Evolutionary conservation across 208 protist genomes (phyloP).

Genomic region (Wallacemonas rigidus): DNA sequence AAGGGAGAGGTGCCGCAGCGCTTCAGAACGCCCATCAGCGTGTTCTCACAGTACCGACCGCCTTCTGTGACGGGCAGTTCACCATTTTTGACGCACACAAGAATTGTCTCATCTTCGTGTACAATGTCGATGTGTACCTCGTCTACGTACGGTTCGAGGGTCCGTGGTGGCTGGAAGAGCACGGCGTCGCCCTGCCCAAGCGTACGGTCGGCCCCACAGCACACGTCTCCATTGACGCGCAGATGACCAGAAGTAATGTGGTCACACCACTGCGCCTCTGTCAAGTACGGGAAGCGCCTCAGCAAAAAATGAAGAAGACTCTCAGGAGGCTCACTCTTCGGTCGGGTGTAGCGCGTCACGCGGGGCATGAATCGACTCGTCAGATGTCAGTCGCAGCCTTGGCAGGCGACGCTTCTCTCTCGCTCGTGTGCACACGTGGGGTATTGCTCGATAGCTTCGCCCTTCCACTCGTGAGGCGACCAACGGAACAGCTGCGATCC

Average conservation of each 20-base stretch:
- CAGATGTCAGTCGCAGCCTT: not conserved
- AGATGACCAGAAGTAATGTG: slow-evolving; percentile 61
- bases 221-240: slow-evolving; percentile 28
- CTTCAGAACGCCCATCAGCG: slow-evolving; percentile 55
- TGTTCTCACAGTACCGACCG: slow-evolving; percentile 84
- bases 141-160: slow-evolving; percentile 73
- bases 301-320: slow-evolving; percentile 51
- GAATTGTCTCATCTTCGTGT: slow-evolving; percentile 49
- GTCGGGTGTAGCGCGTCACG: slow-evolving; percentile 60
- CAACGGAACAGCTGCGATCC: too few relatives aligned
- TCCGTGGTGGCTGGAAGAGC: slow-evolving; percentile 63
- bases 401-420: too few relatives aligned
- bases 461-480: too few relatives aligned
- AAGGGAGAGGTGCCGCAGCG: slow-evolving; percentile 18
- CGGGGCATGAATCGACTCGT: slow-evolving; percentile 40
- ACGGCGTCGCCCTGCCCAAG: slow-evolving; percentile 65
- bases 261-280: slow-evolving; percentile 41
- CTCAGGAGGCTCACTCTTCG: slow-evolving; percentile 44
- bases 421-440: too few relatives aligned
- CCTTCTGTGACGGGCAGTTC: slow-evolving; percentile 84
- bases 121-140: slow-evolving; percentile 53
- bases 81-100: slow-evolving; percentile 79
- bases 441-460: too few relatives aligned
- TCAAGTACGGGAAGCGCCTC: slow-evolving; percentile 62
- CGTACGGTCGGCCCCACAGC: slow-evolving; percentile 20